These are phyloP conservation scores for Puccinia triticina DNA, from an alignment of 1,284 basidiomycete species.

Conservation along the genomic window DNA sequence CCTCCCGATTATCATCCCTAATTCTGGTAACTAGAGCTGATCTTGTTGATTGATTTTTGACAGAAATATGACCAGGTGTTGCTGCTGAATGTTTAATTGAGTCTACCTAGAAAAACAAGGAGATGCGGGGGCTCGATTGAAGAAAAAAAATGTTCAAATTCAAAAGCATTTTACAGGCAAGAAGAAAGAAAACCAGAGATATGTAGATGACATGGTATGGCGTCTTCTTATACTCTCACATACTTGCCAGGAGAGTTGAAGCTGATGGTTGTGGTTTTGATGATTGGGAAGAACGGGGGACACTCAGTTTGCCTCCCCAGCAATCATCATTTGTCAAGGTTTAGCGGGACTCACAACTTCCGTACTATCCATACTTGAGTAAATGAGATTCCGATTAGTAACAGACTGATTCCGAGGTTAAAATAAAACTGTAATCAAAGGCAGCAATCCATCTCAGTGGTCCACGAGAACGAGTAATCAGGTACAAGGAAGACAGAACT, in stretches of 20 bases:
- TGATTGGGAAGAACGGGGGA: background rate
- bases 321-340: background rate
- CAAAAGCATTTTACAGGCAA: background rate
- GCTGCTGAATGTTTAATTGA: background rate
- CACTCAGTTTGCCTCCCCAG: background rate
- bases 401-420: constrained; percentile 42
- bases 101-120: background rate
- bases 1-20: too few species aligned
- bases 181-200: constrained; percentile 1
- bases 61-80: background rate
- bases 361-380: constrained; percentile 51
- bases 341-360: constrained; percentile 41
- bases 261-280: constrained; percentile 3
- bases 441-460: background rate
- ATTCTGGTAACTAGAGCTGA: too few species aligned
- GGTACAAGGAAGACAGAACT: background rate
- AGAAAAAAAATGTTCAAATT: background rate
- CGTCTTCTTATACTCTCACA: constrained; percentile 39
- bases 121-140: background rate
- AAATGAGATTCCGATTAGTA: constrained; percentile 49
- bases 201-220: background rate
- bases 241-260: constrained; percentile 51
- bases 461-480: background rate
- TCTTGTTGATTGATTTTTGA: too few species aligned
- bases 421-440: constrained; percentile 42